Evolutionary conservation across 23 red algal genomes (phyloP).

Genomic region (Chondrus crispus): DNA sequence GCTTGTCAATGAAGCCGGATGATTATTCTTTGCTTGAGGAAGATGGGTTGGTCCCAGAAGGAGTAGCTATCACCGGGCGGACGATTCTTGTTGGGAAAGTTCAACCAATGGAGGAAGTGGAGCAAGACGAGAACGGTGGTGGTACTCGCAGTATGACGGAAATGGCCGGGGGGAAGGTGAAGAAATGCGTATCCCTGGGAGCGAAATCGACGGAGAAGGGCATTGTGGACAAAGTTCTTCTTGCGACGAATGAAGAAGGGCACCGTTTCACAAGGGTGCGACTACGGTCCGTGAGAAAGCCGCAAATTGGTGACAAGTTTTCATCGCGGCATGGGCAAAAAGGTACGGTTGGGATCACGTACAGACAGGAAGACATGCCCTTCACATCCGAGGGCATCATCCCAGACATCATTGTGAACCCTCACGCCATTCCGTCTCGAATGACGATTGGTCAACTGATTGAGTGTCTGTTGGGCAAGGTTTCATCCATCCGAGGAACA

Average conservation of each 20-base stretch:
- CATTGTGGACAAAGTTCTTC: conserved; percentile 94
- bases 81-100: conserved; percentile 96
- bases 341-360: conserved; percentile 92
- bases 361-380: conserved; percentile 97
- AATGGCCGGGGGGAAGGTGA: conserved; percentile 69
- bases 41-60: conserved; percentile 91
- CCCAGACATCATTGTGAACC: conserved; percentile 99
- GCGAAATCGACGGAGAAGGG: conserved; percentile 91
- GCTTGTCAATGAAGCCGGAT: conserved; percentile 81
- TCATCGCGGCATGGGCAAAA: conserved; percentile 98
- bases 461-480: conserved; percentile 91
- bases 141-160: neutral
- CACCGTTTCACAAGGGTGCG: conserved; percentile 88
- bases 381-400: conserved; percentile 93
- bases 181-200: conserved; percentile 86
- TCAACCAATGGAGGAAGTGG: conserved; percentile 26
- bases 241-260: conserved; percentile 83
- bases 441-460: conserved; percentile 99
- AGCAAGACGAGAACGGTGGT: conserved; percentile 19
- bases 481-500: conserved; percentile 85
- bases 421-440: conserved; percentile 97
- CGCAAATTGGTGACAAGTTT: conserved; percentile 99
- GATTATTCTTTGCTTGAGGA: conserved; percentile 88
- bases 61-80: conserved; percentile 68
- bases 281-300: conserved; percentile 84